phyloP scores from a whole-genome alignment of 2,329 filamentous ascomycete species.

The Aulographum hederae region DNA sequence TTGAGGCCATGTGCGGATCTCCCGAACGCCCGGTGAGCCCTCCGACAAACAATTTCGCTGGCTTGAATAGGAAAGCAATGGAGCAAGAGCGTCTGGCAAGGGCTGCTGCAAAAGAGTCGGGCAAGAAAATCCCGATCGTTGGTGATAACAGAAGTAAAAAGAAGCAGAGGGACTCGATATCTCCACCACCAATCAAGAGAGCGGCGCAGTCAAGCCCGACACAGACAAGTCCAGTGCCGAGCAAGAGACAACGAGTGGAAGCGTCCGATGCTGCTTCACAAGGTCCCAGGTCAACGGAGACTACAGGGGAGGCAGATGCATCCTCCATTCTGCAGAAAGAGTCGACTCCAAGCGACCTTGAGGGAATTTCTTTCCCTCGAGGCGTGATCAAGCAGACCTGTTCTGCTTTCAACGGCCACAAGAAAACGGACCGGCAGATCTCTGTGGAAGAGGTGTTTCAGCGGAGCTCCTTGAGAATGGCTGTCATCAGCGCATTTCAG shows the following conservation, averaged over 20 bases:
- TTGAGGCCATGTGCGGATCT: not conserved
- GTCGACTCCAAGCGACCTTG: conserved; percentile 4
- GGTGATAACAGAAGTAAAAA: too few relatives aligned
- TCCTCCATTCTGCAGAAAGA: not conserved
- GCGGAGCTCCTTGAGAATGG: conserved; percentile 50
- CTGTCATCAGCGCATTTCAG: conserved; percentile 71
- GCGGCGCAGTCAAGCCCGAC: not conserved
- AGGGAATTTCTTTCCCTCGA: conserved; percentile 23
- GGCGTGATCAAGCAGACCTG: conserved; percentile 73
- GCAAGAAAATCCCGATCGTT: too few relatives aligned
- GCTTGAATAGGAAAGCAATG: conserved; percentile 64
- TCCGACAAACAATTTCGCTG: conserved; percentile 21
- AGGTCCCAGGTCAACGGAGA: not conserved
- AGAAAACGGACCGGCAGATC: conserved; percentile 55
- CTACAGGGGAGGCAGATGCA: not conserved
- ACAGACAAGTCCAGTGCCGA: not conserved
- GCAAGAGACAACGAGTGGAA: not conserved
- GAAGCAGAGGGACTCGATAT: not conserved
- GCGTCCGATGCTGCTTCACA: not conserved
- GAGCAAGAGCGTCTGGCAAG: conserved; percentile 66
- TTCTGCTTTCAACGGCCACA: conserved; percentile 43
- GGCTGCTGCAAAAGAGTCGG: too few relatives aligned
- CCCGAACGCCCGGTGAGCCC: not conserved
- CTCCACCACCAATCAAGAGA: not conserved
- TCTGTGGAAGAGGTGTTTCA: conserved; percentile 78